Evolutionary conservation across 78 protist genomes (phyloP).

Genomic region (Isochrysis galbana): DNA sequence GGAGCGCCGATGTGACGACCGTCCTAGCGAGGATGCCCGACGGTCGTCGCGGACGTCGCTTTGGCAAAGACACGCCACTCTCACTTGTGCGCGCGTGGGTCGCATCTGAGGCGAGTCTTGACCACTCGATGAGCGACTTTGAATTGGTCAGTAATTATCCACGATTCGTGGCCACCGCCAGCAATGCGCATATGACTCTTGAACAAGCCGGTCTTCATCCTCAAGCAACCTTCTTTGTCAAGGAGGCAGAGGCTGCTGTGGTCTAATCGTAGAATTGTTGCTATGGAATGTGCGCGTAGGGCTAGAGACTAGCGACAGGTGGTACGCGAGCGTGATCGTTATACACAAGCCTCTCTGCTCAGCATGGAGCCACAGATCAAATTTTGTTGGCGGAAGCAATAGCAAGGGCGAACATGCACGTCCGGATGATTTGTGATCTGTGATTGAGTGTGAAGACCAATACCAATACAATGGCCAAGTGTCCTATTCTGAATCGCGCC

Average conservation of each 20-base stretch:
- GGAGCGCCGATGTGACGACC: neutral
- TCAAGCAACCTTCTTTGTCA: neutral
- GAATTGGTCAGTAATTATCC: neutral
- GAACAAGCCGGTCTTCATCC: neutral
- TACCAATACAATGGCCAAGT: no score
- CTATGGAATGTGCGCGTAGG: no score
- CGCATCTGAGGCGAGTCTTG: neutral
- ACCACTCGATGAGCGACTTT: neutral
- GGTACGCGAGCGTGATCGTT: no score
- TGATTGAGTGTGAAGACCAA: no score
- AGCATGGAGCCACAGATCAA: no score
- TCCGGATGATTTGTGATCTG: no score
- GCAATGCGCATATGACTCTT: neutral
- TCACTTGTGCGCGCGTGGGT: neutral
- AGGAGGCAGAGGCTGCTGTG: neutral
- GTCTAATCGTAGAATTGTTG: no score
- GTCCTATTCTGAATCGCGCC: no score
- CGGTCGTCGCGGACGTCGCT: neutral
- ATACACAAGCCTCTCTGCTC: no score
- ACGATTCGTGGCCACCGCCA: neutral
- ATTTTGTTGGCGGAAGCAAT: no score
- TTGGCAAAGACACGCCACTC: neutral
- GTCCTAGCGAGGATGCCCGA: slow-evolving; percentile 6
- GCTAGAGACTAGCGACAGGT: no score
- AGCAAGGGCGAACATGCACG: no score